A percentile compares a stretch with the other conserved stretches of the same genome.
Conservation (phyloP, 2,329 filamentous ascomycete genomes). For the Microdochium trichocladiopsis region DNA sequence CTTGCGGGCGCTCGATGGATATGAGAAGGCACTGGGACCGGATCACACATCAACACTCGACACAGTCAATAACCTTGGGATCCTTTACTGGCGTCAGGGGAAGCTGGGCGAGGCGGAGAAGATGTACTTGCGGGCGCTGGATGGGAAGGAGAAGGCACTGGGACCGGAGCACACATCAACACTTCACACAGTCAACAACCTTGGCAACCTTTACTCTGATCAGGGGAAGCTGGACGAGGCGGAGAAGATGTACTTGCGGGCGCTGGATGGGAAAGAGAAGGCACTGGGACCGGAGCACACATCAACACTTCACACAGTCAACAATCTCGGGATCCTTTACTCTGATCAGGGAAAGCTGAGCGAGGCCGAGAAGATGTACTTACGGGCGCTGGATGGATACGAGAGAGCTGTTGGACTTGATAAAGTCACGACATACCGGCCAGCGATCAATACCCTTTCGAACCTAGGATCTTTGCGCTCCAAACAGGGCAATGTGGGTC, state of each 20-base stretch:
- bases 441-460: not conserved
- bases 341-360: too few species aligned
- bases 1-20: too few species aligned
- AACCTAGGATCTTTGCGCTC: not conserved
- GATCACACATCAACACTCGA: too few species aligned
- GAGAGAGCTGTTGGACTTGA: too few species aligned
- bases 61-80: too few species aligned
- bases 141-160: not conserved
- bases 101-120: too few species aligned
- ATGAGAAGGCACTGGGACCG: too few species aligned
- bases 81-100: too few species aligned
- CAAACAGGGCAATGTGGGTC: not conserved
- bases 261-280: not conserved
- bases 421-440: not conserved
- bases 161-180: slow-evolving; percentile 8
- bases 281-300: slow-evolving; percentile 4
- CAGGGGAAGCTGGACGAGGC: not conserved
- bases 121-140: not conserved
- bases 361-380: too few species aligned
- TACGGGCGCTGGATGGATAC: too few species aligned
- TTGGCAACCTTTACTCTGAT: not conserved
- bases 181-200: slow-evolving; percentile 6
- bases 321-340: slow-evolving; percentile 9
- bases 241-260: too few species aligned
- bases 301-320: slow-evolving; percentile 9